A percentile compares a stretch with the other conserved stretches of the same genome.
Evolutionary conservation across 805 yeast genomes (phyloP).

Genomic region (Pichia thaimueangensis): DNA sequence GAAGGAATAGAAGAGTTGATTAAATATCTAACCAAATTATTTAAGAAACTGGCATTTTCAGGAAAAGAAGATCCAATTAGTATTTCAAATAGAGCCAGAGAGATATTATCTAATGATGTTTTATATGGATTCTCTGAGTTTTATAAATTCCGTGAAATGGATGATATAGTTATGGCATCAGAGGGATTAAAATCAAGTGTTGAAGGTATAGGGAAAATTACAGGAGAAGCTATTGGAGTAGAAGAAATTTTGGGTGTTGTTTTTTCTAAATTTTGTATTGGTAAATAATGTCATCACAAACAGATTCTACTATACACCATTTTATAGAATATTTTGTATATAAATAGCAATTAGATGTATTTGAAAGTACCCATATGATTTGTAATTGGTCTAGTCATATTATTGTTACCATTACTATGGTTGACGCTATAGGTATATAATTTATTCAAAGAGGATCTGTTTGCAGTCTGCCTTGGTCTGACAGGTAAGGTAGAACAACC

Average conservation of each 20-base stretch:
- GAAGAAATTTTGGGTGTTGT: conserved; percentile 91
- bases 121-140: conserved; percentile 69
- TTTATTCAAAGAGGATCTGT: too few relatives aligned
- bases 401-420: too few relatives aligned
- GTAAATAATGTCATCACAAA: conserved; percentile 44
- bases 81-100: conserved; percentile 70
- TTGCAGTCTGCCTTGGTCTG: not conserved
- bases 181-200: conserved; percentile 70
- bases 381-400: too few relatives aligned
- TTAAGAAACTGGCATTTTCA: conserved; percentile 43
- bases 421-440: not conserved
- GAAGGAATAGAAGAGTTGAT: conserved; percentile 50
- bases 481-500: not conserved
- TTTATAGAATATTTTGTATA: too few relatives aligned
- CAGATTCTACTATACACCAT: too few relatives aligned
- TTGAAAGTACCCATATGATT: too few relatives aligned
- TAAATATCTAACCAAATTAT: conserved; percentile 34
- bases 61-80: conserved; percentile 58
- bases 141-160: conserved; percentile 38
- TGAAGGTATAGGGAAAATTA: conserved; percentile 86
- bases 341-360: too few relatives aligned
- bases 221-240: conserved; percentile 82
- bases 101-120: conserved; percentile 69
- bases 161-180: conserved; percentile 74
- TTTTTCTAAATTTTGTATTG: conserved; percentile 89